Evolutionary conservation across 129 eudicot species (phyloP).

Genomic region (Arctium lappa): DNA sequence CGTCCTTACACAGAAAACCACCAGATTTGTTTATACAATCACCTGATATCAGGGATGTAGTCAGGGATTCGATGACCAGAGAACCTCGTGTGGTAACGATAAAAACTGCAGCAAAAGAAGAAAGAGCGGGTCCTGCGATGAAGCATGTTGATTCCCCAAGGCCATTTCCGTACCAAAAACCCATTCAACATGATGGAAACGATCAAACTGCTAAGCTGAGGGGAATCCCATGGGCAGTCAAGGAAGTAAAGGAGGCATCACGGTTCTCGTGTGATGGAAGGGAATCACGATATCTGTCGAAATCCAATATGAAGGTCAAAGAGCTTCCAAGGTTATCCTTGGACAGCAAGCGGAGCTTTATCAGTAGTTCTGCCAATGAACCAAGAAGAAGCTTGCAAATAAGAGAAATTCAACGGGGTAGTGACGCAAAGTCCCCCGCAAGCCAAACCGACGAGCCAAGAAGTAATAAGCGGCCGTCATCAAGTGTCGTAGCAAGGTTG

Average conservation of each 20-base stretch:
- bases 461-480: slow-evolving; percentile 57
- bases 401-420: not conserved
- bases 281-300: slow-evolving; percentile 47
- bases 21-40: slow-evolving; percentile 28
- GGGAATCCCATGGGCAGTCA: slow-evolving; percentile 29
- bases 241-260: slow-evolving; percentile 42
- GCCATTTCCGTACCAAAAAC: slow-evolving; percentile 49
- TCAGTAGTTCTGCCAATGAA: slow-evolving; percentile 31
- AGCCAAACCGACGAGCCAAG: slow-evolving; percentile 37
- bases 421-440: not conserved
- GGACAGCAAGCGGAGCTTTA: slow-evolving; percentile 62
- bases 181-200: slow-evolving; percentile 37
- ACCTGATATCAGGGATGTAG: slow-evolving; percentile 63
- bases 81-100: slow-evolving; percentile 56
- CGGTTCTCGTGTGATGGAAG: slow-evolving; percentile 85
- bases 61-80: slow-evolving; percentile 63
- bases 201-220: slow-evolving; percentile 33
- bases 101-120: slow-evolving; percentile 48
- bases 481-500: slow-evolving; percentile 73
- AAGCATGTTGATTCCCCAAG: slow-evolving; percentile 90
- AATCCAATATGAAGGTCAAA: slow-evolving; percentile 46
- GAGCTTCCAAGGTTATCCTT: slow-evolving; percentile 88
- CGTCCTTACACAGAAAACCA: slow-evolving; percentile 23
- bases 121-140: slow-evolving; percentile 35
- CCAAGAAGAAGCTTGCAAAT: slow-evolving; percentile 22